A percentile compares a stretch with the other conserved stretches of the same genome.
phyloP scores from a whole-genome alignment of 768 basidiomycete genomes.

The Termitomyces sp. region DNA sequence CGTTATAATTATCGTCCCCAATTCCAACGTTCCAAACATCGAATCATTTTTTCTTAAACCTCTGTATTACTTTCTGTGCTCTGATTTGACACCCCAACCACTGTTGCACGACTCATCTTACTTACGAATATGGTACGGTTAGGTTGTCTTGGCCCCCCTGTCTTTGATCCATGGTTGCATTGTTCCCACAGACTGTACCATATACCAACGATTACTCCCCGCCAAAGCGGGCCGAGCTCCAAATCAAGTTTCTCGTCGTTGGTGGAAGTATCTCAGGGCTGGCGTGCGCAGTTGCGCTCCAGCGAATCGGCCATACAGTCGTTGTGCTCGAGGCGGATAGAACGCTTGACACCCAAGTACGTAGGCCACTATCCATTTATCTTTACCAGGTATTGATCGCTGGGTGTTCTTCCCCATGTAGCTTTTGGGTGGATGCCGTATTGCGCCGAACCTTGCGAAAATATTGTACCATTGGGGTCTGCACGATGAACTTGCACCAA shows the following conservation, averaged over 20 bases:
- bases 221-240: slow-evolving; percentile 17
- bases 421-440: slow-evolving; percentile 23
- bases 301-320: slow-evolving; percentile 51
- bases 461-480: slow-evolving; percentile 55
- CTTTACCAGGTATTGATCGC: not conserved
- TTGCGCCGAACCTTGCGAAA: slow-evolving; percentile 51
- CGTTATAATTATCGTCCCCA: not conserved
- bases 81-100: not conserved
- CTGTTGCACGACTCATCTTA: not conserved
- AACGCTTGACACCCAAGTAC: slow-evolving; percentile 11
- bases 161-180: not conserved
- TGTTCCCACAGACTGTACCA: not conserved
- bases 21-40: not conserved
- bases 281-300: slow-evolving; percentile 47
- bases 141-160: not conserved
- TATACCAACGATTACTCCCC: not conserved
- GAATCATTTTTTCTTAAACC: not conserved
- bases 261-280: slow-evolving; percentile 49
- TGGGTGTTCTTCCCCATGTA: slow-evolving; percentile 3
- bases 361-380: not conserved
- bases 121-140: not conserved
- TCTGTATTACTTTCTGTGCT: not conserved
- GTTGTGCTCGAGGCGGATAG: slow-evolving; percentile 40
- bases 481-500: slow-evolving; percentile 16
- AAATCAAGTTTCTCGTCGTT: slow-evolving; percentile 30